Base-by-base conservation (phyloP, 2,329 filamentous ascomycete species). In the Fusarium fracticaudum region DNA sequence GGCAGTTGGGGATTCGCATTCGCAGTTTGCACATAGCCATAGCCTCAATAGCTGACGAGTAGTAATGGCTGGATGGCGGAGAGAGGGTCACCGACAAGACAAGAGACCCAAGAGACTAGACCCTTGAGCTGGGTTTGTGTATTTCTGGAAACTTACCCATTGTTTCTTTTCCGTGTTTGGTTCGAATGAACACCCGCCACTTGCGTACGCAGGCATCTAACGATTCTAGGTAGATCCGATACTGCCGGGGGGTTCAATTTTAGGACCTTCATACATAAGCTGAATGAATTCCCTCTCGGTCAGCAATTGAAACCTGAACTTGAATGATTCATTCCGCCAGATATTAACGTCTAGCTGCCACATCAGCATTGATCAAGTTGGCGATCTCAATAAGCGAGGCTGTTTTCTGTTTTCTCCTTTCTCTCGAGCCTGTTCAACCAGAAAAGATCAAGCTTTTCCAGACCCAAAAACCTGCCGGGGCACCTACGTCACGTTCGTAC, bases 11-110 rank as follows among this genome's bases (percentile, higher is more conserved):
- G 51, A 51, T 57, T 67, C 65, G 66, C 53, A 64, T 68, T 60
- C 60, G 38, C 47, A 50, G 51, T 50, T 22, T 48, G 41, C 20
- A 48, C 24, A 22, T 47, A 17, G 38, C 24, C 50, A 57, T 50
- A 66, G 74, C 74, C 64, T 53, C 74, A 67, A 67, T 64, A 24
- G 69, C 63, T 76, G 74, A 75, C 72, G 72, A 74, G 59, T 66
- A 43, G 51, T 31, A 45, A 51, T 59, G 29, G 45, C 58, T 43
- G 54, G 54, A 57, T 67, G 44, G 40, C 35, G 48, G 57, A 67
- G 63, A 31, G 35, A 45, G 33, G 57, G 40, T 63, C 50, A n/a
- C 26, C 33, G 15, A 44, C 43, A 55, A 31, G 40, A 44, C 29
- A 24, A 60, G 29, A 63, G 33, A 43, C 55, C 58, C 33, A 31